phyloP scores from a whole-genome alignment of 768 basidiomycete species.

The Thelephora aurantiotincta region DNA sequence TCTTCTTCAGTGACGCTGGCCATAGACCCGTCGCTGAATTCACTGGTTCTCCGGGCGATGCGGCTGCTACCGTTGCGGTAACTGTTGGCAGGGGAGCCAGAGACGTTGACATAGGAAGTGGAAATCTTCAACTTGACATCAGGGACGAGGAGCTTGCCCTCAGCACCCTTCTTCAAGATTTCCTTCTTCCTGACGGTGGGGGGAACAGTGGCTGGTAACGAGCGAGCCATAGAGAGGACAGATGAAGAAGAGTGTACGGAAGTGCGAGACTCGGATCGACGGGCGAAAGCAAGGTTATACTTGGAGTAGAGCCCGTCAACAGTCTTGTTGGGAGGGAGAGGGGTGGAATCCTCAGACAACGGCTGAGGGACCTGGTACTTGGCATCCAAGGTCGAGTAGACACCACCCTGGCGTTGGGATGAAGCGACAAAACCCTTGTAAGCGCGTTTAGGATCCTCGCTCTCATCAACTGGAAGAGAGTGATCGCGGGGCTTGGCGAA shows the following conservation, averaged over 20 bases:
- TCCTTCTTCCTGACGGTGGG: constrained; percentile 23
- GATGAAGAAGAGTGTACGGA: constrained; percentile 20
- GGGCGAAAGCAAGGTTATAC: constrained; percentile 40
- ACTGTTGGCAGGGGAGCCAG: background rate
- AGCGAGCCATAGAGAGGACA: constrained; percentile 20
- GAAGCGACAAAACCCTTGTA: constrained; percentile 35
- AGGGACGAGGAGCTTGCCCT: constrained; percentile 50
- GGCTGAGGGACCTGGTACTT: constrained; percentile 4
- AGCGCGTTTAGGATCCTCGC: constrained; percentile 19
- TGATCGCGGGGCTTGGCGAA: constrained; percentile 24
- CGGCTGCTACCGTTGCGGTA: constrained; percentile 15
- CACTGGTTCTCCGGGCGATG: constrained; percentile 17
- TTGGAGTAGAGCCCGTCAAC: constrained; percentile 36
- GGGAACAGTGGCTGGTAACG: constrained; percentile 20
- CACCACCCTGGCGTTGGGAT: constrained; percentile 33
- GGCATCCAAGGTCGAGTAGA: constrained; percentile 33
- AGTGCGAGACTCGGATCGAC: constrained; percentile 37
- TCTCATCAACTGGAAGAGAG: constrained; percentile 12
- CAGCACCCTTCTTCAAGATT: constrained; percentile 42
- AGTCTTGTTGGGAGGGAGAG: constrained; percentile 13
- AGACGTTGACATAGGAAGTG: background rate
- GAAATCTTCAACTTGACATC: constrained; percentile 23
- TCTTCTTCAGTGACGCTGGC: constrained; percentile 12
- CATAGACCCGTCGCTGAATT: constrained; percentile 11
- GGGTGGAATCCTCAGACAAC: constrained; percentile 4